Evolutionary conservation across 768 basidiomycete genomes (phyloP), one percentile per base, ranked within the genome.

Genomic region (Leccinellum albellum): DNA sequence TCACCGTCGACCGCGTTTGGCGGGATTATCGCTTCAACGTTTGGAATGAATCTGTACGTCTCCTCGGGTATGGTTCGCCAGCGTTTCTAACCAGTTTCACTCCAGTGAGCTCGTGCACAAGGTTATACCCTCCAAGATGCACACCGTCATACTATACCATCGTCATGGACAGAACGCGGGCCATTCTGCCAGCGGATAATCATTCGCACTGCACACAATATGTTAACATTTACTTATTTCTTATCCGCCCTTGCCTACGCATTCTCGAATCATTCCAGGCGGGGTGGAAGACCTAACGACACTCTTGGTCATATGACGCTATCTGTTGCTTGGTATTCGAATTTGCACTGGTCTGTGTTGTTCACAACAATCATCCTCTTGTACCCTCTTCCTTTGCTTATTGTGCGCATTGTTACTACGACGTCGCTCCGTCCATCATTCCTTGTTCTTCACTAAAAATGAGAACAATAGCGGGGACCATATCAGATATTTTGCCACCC

Each of bases 1-100:
- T 88, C 63, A 81, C 77, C 3, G 83, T 88, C 50, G 85, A 88
- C 67, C 82, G 79, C 57, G 73, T 84, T 54, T 88, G 86, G 84
- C 77, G 82, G 60, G 86, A 88, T 65, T 78, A 84, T 70, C 80
- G 82, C 54, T 82, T 84, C 66, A 83, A 75, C 63, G 76, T 86
- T 61, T 86, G 84, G 84, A 78, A 78, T 58, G 82, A 84, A 53
- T 70, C 77, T 60, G 78, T 73, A 56, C 49, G 66, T 68, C 52
- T 10, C 10, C 26, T 46, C 9, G 37, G 4, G 12, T 21, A 1
- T 45, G 3, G 1, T 15, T 9, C 6, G 3, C 8, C 20, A 24
- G n/a, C 40, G 3, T n/a, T 13, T 15, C 59, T 67, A 21, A 61
- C 46, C 48, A 21, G 51, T 53, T 53, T 45, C 48, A 59, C 31